phyloP scores from a whole-genome alignment of 2,329 filamentous ascomycete genomes.

The Aspergillus proliferans region DNA sequence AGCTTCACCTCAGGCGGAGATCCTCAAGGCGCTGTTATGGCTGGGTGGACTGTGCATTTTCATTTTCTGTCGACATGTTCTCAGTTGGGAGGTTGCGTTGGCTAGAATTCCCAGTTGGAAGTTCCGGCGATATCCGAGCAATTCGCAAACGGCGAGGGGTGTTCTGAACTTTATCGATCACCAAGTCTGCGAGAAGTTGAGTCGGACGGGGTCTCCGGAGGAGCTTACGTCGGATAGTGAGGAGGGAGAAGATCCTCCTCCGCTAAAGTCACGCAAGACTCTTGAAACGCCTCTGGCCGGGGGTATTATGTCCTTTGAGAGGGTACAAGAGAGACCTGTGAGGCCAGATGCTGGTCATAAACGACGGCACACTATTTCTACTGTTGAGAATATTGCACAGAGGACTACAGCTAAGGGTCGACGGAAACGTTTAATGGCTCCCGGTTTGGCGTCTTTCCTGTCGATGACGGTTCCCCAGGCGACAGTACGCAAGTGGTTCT shows the following conservation, averaged over 20 bases:
- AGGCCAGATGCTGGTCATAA: constrained; percentile 11
- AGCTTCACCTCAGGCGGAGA: constrained; percentile 72
- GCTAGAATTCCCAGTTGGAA: constrained; percentile 89
- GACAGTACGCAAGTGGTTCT: constrained; percentile 69
- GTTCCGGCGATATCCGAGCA: constrained; percentile 55
- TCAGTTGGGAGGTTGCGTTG: constrained; percentile 77
- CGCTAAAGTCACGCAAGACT: constrained; percentile 31
- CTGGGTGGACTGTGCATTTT: constrained; percentile 72
- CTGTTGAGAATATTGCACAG: constrained; percentile 28
- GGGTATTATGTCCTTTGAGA: constrained; percentile 18
- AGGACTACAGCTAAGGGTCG: constrained; percentile 57
- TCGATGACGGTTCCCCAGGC: constrained; percentile 76
- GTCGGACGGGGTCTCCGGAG: constrained; percentile 30
- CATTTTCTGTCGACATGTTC: constrained; percentile 63
- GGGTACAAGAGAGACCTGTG: constrained; percentile 12
- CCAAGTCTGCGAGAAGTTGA: constrained; percentile 46
- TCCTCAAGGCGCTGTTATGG: constrained; percentile 81
- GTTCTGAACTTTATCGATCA: constrained; percentile 38
- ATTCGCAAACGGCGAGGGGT: constrained; percentile 30
- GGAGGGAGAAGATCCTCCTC: constrained; percentile 17
- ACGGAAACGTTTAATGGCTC: constrained; percentile 59
- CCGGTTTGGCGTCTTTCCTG: constrained; percentile 65
- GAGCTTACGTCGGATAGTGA: constrained; percentile 35
- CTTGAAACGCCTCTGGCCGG: constrained; percentile 10
- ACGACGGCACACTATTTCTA: constrained; percentile 50